Base-by-base conservation (phyloP, 768 basidiomycete genomes). In the Panaeolus cyanescens region DNA sequence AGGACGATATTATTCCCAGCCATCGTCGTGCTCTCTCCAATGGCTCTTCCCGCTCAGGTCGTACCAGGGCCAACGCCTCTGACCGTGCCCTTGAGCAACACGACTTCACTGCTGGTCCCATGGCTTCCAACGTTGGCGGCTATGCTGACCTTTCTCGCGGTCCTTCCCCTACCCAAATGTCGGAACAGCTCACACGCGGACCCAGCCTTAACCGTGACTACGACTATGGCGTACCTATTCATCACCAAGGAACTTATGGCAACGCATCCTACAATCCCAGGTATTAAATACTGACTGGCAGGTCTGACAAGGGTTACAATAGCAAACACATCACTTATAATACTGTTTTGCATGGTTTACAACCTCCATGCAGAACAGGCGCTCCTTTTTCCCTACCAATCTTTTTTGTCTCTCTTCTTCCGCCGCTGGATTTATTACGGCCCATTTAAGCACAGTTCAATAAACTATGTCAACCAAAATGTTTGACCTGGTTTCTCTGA, bases 141-240 rank as follows among this genome's bases (percentile, higher is more conserved):
- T 94, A 94, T 67, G 92, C 91, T 53, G 91, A 93, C 71, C 82
- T 93, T 53, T 83, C 90, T 59, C 89, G 92, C 63, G 92, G 90
- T 32, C 79, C 87, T 8, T 90, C 85, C 74, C 85, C 88, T 17
- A 83, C 84, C 63, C 91, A 90, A 17, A 88, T 89, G 86, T 77
- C 81, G 55, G 80, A 88, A 69, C 60, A 62, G 17, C 72, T 83
- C 32, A 64, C 65, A 32, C 80, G 80, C 60, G 83, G 81, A 32
- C 80, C 83, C 15, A 86, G 82, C 70, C 57, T 80, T 62, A 75
- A 67, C 62, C 79, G 80, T 42, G 78, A 77, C 58, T 87, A 88
- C 66, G 85, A 87, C 64, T 74, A 77, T 59, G 82, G 80, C 58
- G 79, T 89, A 15, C 88, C 89, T 40, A 78, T 86, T 64, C 88